A percentile compares a stretch with the other conserved stretches of the same genome.
phyloP scores from a whole-genome alignment of 768 basidiomycete species.

The Cystobasidium tubakii region DNA sequence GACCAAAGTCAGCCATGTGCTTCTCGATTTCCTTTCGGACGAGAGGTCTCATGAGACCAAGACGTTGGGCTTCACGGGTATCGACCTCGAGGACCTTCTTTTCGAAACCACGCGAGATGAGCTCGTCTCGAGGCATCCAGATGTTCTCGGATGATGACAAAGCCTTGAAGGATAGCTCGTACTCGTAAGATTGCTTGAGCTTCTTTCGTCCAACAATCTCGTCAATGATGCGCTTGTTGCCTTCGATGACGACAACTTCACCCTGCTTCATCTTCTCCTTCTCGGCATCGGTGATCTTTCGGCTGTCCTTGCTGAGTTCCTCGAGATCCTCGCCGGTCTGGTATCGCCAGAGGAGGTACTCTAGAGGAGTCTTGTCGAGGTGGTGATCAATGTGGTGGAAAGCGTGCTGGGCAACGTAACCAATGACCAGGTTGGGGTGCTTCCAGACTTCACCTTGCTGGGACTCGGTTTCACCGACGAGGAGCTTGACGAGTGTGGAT shows the following conservation, averaged over 20 bases:
- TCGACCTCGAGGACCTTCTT: conserved; percentile 87
- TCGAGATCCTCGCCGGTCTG: conserved; percentile 98
- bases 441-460: conserved; percentile 92
- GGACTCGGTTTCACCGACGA: conserved; percentile 85
- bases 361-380: conserved; percentile 90
- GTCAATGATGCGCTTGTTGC: conserved; percentile 86
- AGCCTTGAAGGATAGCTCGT: conserved; percentile 54
- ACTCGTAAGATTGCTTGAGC: conserved; percentile 89
- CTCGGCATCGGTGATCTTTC: conserved; percentile 77
- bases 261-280: conserved; percentile 70
- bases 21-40: conserved; percentile 98
- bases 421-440: conserved; percentile 86
- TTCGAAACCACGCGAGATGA: conserved; percentile 75
- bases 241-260: conserved; percentile 85
- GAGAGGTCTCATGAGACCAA: conserved; percentile 89
- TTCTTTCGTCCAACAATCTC: conserved; percentile 66
- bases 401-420: conserved; percentile 96
- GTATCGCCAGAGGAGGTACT: conserved; percentile 98
- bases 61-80: conserved; percentile 81
- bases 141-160: conserved; percentile 85
- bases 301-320: conserved; percentile 80
- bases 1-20: conserved; percentile 98
- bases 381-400: conserved; percentile 80
- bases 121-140: conserved; percentile 83
- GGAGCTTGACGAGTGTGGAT: conserved; percentile 87